Conservation (phyloP, 2,329 filamentous ascomycete species). For the Berkeleyomyces basicola region DNA sequence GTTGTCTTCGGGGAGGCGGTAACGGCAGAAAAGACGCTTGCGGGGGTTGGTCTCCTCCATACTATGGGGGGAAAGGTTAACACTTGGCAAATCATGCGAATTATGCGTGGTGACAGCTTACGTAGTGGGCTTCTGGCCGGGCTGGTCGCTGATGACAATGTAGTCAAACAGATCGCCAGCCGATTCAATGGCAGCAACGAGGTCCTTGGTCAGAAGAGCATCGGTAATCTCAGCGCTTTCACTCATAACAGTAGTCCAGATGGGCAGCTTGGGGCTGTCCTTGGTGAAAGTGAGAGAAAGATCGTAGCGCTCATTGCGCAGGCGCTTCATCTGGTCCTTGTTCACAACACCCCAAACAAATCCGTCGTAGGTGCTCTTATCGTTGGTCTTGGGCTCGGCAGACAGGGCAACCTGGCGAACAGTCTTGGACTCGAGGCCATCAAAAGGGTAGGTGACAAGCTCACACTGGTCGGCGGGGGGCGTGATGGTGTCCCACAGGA, state of each 20-base stretch:
- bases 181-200: slow-evolving; percentile 60
- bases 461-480: slow-evolving; percentile 57
- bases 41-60: slow-evolving; percentile 68
- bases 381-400: slow-evolving; percentile 35
- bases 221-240: slow-evolving; percentile 94
- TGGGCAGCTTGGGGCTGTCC: slow-evolving; percentile 76
- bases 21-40: slow-evolving; percentile 74
- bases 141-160: slow-evolving; percentile 78
- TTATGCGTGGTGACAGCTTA: slow-evolving; percentile 27
- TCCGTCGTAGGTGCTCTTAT: slow-evolving; percentile 60
- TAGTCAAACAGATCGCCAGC: slow-evolving; percentile 71
- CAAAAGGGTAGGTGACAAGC: slow-evolving; percentile 70
- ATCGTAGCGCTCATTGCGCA: slow-evolving; percentile 88
- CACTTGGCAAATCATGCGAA: neutral
- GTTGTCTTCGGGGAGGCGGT: slow-evolving; percentile 47
- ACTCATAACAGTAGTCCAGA: slow-evolving; percentile 87
- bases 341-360: slow-evolving; percentile 94
- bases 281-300: slow-evolving; percentile 84
- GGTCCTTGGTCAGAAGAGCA: slow-evolving; percentile 67
- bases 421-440: slow-evolving; percentile 71
- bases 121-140: slow-evolving; percentile 71
- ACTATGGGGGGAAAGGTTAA: slow-evolving; percentile 25
- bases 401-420: slow-evolving; percentile 49
- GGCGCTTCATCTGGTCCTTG: slow-evolving; percentile 80
- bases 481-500: slow-evolving; percentile 65